Base-by-base conservation (phyloP, 306 rosid species). In the Trifolium subterraneum region DNA sequence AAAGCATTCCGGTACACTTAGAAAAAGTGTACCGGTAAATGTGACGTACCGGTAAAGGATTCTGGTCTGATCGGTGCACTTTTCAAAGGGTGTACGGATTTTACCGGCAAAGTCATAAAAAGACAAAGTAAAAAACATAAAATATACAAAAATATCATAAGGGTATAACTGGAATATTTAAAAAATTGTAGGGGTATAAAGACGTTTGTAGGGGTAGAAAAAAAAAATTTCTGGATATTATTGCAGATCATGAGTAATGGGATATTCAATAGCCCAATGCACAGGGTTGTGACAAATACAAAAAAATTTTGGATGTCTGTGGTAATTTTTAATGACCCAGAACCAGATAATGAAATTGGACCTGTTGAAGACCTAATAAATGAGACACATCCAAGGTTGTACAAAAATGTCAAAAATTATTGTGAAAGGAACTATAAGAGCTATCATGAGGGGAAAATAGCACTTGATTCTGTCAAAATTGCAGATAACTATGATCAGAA, bases 181-280 rank as follows among this genome's bases (percentile, higher is more conserved):
- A n/a, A n/a, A n/a, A n/a, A n/a, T n/a, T n/a, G n/a, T n/a, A n/a
- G n/a, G n/a, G n/a, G n/a, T n/a, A n/a, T n/a, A n/a, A n/a, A n/a
- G n/a, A n/a, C n/a, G n/a, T n/a, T n/a, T n/a, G n/a, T n/a, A n/a
- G n/a, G n/a, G n/a, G n/a, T n/a, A n/a, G n/a, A n/a, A n/a, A n/a
- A n/a, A n/a, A n/a, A n/a, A n/a, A n/a, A n/a, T n/a, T n/a, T n/a
- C n/a, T 52, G 31, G 18, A 22, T 27, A 13, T 47, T 66, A 5
- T 42, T 64, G 61, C 79, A 86, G 89, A 86, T 86, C 16, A 80
- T 86, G 89, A 83, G 85, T 55, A 86, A 83, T 78, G 89, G 85
- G 29, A 75, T 83, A 64, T 83, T 86, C 85, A 78, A 83, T 84
- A 86, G 89, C 14, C 81, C 81, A 38, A 38, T 78, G 82, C 89